Evolutionary conservation across 78 protist species (phyloP).

Genomic region (Dictyostelium intermedium): DNA sequence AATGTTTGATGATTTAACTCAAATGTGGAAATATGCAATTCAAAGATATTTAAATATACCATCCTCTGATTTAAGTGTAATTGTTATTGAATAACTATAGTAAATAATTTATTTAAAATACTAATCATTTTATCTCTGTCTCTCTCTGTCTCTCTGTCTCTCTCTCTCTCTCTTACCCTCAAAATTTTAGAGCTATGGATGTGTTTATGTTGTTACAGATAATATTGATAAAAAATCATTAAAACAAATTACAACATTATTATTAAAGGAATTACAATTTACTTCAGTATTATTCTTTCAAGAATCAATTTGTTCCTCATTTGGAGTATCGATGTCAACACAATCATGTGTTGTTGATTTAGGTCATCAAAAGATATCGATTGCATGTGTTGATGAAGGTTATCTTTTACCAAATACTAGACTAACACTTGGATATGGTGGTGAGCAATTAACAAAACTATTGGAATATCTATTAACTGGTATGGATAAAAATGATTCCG

Average conservation of each 20-base stretch:
- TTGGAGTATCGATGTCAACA: constrained; percentile 52
- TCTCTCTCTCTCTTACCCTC: too few species aligned
- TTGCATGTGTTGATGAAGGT: constrained; percentile 72
- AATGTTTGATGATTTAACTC: constrained; percentile 24
- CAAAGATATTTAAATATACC: constrained; percentile 52
- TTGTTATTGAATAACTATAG: too few species aligned
- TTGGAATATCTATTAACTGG: constrained; percentile 11
- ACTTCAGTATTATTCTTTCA: constrained; percentile 47
- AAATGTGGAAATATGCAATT: constrained; percentile 73
- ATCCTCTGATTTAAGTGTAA: constrained; percentile 59
- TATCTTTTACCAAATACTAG: constrained; percentile 27
- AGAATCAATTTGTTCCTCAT: constrained; percentile 62
- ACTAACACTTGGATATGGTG: constrained; percentile 33
- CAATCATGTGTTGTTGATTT: constrained; percentile 41
- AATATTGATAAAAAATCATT: constrained; percentile 32
- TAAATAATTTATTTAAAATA: too few species aligned
- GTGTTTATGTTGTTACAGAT: constrained; percentile 60
- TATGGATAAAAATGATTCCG: neutral
- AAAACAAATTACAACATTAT: constrained; percentile 22
- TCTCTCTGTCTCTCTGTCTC: too few species aligned
- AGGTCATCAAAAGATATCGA: constrained; percentile 40
- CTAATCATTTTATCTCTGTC: too few species aligned
- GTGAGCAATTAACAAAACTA: constrained; percentile 17
- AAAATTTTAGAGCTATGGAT: constrained; percentile 55
- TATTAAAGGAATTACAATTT: constrained; percentile 36